Evolutionary conservation across 1,139 yeast genomes (phyloP).

Genomic region (Pichia sp.): DNA sequence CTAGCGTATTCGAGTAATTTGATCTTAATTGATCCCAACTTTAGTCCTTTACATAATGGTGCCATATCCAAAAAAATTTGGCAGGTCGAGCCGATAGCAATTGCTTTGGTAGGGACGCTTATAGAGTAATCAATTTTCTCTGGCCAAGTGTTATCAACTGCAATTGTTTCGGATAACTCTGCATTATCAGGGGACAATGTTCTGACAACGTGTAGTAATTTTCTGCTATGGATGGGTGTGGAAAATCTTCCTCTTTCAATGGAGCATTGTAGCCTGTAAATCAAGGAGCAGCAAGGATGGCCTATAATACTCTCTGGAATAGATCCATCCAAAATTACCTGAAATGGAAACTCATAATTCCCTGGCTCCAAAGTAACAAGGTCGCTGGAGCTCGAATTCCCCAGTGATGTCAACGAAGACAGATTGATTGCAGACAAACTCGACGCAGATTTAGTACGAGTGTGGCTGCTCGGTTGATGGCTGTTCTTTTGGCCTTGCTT

Average conservation of each 20-base stretch:
- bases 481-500: constrained; percentile 11
- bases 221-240: constrained; percentile 59
- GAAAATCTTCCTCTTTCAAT: constrained; percentile 82
- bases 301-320: constrained; percentile 90
- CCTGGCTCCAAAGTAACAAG: constrained; percentile 55
- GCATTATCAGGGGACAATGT: constrained; percentile 85
- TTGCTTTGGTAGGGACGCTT: constrained; percentile 81
- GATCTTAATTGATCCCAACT: constrained; percentile 66
- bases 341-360: constrained; percentile 87
- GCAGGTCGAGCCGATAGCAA: constrained; percentile 80
- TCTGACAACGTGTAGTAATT: constrained; percentile 77
- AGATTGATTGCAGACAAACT: constrained; percentile 14
- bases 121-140: constrained; percentile 85
- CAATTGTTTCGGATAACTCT: constrained; percentile 86
- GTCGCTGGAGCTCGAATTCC: constrained; percentile 21
- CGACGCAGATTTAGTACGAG: constrained; percentile 9
- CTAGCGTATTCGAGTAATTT: constrained; percentile 64
- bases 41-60: constrained; percentile 78
- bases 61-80: constrained; percentile 69
- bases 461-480: neutral
- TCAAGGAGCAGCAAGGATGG: constrained; percentile 75
- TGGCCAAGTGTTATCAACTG: constrained; percentile 97
- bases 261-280: constrained; percentile 71
- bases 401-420: constrained; percentile 21
- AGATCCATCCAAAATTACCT: constrained; percentile 78